Percentiles rank a stretch among this genome's conserved stretches.
Evolutionary conservation across 345 rosid genomes (phyloP).

Genomic region (Eucalyptus cloeziana): DNA sequence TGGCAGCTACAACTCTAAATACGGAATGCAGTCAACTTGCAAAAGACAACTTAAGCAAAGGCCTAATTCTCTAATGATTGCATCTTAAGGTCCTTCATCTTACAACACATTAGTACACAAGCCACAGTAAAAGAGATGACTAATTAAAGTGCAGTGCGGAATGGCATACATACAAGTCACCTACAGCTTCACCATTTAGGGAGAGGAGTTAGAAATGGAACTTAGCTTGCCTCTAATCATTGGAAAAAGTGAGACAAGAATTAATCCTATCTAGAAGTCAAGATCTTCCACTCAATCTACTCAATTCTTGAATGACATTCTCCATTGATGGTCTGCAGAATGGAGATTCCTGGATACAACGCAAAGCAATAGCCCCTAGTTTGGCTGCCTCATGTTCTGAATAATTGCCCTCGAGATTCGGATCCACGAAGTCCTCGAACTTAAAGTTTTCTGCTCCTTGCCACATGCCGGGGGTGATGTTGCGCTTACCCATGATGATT

Average conservation of each 20-base stretch:
- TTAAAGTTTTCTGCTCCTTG: slow-evolving; percentile 42
- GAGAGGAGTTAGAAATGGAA: not conserved
- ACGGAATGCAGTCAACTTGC: not conserved
- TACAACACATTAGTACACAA: not conserved
- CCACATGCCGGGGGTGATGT: slow-evolving; percentile 25
- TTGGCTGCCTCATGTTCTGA: slow-evolving; percentile 45
- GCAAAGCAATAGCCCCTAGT: slow-evolving; percentile 49
- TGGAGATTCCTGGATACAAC: slow-evolving; percentile 73
- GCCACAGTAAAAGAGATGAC: not conserved
- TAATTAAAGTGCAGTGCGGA: not conserved
- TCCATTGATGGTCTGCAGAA: slow-evolving; percentile 69
- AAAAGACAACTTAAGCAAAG: not conserved
- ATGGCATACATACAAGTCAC: not conserved
- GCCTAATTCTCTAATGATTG: not conserved
- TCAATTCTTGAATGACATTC: slow-evolving; percentile 51
- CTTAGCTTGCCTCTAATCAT: not conserved
- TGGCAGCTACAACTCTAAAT: not conserved
- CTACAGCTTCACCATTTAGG: not conserved
- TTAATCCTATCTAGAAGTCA: not conserved
- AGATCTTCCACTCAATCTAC: slow-evolving; percentile 9
- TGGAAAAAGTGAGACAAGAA: not conserved
- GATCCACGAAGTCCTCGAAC: slow-evolving; percentile 48
- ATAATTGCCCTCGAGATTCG: slow-evolving; percentile 48
- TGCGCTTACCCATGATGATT: slow-evolving; percentile 64
- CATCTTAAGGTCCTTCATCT: not conserved